phyloP scores from a whole-genome alignment of 31 red algal genomes.

The Odonthalia washingtoniensis region DNA sequence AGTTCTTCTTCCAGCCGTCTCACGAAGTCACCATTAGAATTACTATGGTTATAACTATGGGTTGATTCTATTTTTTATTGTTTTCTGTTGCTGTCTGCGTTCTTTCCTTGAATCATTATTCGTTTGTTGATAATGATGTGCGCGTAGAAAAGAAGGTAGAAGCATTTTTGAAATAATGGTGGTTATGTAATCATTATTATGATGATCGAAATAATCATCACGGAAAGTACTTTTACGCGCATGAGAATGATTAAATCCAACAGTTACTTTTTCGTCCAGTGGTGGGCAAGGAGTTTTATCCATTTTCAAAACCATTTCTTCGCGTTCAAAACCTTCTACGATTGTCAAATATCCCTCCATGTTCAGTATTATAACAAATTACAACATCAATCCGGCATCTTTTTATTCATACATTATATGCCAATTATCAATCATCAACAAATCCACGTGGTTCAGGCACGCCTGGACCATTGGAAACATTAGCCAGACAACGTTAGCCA shows the following conservation, averaged over 20 bases:
- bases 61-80: neutral
- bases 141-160: conserved; percentile 21
- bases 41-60: neutral
- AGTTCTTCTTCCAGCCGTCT: conserved; percentile 19
- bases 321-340: conserved; percentile 78
- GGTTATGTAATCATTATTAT: conserved; percentile 61
- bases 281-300: conserved; percentile 47
- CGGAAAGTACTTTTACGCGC: conserved; percentile 52
- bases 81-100: no score
- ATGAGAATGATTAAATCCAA: conserved; percentile 46
- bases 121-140: no score
- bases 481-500: no score
- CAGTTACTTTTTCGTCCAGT: conserved; percentile 35
- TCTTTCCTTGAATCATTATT: no score
- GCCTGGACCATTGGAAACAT: no score
- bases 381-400: no score
- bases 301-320: conserved; percentile 73
- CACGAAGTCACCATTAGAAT: conserved; percentile 45
- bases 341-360: no score
- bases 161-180: conserved; percentile 71
- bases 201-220: conserved; percentile 75
- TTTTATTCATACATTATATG: no score
- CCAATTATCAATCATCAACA: no score
- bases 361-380: no score
- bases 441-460: no score